These are phyloP conservation scores for Bassia scoparia DNA, from an alignment of 148 eudicot species.

Conservation along the genomic window DNA sequence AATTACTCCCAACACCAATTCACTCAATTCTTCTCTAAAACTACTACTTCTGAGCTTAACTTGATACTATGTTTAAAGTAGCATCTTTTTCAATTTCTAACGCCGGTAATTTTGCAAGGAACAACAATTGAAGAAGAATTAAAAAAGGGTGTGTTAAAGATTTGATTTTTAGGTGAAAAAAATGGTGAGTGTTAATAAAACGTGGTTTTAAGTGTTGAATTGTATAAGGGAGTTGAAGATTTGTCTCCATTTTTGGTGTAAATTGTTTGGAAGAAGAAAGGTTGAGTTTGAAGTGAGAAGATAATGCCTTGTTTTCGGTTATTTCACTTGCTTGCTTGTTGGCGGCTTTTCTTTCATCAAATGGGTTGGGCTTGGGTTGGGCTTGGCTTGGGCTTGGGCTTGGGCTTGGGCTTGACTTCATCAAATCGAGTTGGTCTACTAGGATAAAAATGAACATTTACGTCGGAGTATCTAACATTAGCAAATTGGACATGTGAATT, in stretches of 20 bases:
- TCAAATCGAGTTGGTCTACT: too few species aligned
- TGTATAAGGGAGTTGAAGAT: conserved; percentile 21
- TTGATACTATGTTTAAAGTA: conserved; percentile 12
- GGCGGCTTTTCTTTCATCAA: conserved; percentile 5
- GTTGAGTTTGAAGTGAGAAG: conserved; percentile 25
- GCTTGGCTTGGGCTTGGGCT: too few species aligned
- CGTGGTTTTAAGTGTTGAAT: conserved; percentile 16
- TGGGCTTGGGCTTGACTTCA: too few species aligned
- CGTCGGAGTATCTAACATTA: too few species aligned
- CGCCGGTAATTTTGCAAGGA: background rate
- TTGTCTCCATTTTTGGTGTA: conserved; percentile 21
- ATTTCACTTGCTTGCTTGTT: background rate
- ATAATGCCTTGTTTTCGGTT: conserved; percentile 6
- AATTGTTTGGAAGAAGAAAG: conserved; percentile 10
- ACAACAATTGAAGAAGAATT: conserved; percentile 7
- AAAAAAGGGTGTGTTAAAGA: conserved; percentile 11
- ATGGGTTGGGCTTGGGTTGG: too few species aligned
- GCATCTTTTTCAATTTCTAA: conserved; percentile 9
- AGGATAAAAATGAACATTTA: too few species aligned
- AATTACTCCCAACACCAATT: conserved; percentile 17
- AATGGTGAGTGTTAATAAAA: background rate
- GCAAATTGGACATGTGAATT: too few species aligned
- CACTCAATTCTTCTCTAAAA: conserved; percentile 19
- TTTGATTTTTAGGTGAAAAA: conserved; percentile 20
- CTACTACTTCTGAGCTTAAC: conserved; percentile 11